phyloP scores from a whole-genome alignment of 176 grass and related monocot genomes.

The Miscanthus lutarioriparius region DNA sequence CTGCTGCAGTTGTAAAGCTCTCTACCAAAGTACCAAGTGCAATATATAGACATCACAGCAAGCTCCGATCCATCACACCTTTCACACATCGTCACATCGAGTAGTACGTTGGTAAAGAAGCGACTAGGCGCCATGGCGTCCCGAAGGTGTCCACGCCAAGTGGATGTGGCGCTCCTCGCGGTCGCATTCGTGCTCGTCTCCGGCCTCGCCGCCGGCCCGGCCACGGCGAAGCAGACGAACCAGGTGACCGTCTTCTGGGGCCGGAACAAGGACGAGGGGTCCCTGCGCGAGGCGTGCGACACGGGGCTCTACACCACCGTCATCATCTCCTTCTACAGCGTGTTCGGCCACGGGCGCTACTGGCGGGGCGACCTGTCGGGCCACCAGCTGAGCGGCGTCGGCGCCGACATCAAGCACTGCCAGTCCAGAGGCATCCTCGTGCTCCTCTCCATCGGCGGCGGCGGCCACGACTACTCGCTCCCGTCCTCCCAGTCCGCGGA shows the following conservation, averaged over 20 bases:
- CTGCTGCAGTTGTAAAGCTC: too few species aligned
- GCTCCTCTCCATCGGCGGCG: slow-evolving; percentile 15
- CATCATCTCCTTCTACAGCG: slow-evolving; percentile 22
- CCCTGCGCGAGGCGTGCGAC: not conserved
- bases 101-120: too few species aligned
- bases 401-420: slow-evolving; percentile 24
- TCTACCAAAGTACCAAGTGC: too few species aligned
- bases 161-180: not conserved
- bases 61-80: too few species aligned
- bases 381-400: not conserved
- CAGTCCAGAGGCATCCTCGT: not conserved
- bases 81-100: too few species aligned
- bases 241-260: slow-evolving; percentile 3
- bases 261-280: slow-evolving; percentile 10
- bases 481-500: not conserved
- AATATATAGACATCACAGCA: too few species aligned
- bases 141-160: not conserved
- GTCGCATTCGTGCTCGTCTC: not conserved
- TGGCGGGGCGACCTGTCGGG: not conserved
- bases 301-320: slow-evolving; percentile 11
- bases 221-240: not conserved
- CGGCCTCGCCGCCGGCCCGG: not conserved
- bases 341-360: slow-evolving; percentile 21
- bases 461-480: not conserved
- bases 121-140: too few species aligned